phyloP scores from a whole-genome alignment of 805 yeast genomes.

The Ogataea pini region DNA sequence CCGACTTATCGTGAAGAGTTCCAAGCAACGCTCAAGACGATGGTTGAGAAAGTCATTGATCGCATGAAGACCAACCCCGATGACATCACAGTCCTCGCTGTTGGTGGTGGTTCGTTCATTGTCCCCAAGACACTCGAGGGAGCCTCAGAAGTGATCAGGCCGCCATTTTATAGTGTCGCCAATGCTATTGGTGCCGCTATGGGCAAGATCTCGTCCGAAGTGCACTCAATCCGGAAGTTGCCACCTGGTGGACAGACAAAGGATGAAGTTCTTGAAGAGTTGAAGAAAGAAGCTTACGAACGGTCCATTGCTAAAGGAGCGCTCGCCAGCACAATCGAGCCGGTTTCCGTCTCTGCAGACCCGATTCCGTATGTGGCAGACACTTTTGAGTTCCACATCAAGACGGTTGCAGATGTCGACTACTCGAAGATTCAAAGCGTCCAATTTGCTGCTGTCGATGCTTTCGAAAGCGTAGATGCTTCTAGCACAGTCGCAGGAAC shows the following conservation, averaged over 20 bases:
- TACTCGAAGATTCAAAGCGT: slow-evolving; percentile 25
- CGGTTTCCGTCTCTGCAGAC: slow-evolving; percentile 30
- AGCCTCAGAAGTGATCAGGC: slow-evolving; percentile 43
- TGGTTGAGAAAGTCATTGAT: slow-evolving; percentile 44
- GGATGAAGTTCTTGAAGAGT: slow-evolving; percentile 23
- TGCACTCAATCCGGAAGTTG: slow-evolving; percentile 18
- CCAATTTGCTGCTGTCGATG: not conserved
- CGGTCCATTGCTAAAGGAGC: slow-evolving; percentile 32
- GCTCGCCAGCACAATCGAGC: slow-evolving; percentile 25
- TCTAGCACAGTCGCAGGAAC: not conserved
- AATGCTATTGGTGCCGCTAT: slow-evolving; percentile 54
- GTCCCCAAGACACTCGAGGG: slow-evolving; percentile 40
- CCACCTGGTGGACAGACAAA: slow-evolving; percentile 23
- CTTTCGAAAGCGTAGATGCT: not conserved
- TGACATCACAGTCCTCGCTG: slow-evolving; percentile 42
- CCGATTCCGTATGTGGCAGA: slow-evolving; percentile 38
- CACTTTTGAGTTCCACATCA: slow-evolving; percentile 38
- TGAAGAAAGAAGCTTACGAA: slow-evolving; percentile 22
- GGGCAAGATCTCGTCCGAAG: slow-evolving; percentile 43
- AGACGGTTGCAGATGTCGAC: slow-evolving; percentile 48
- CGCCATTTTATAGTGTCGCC: slow-evolving; percentile 45
- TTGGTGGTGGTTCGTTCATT: slow-evolving; percentile 53
- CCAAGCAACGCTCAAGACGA: slow-evolving; percentile 21
- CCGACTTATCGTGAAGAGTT: slow-evolving; percentile 6
- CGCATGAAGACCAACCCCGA: slow-evolving; percentile 47